Conservation (phyloP, 108 stramenopile species). For the Thalassiosira profunda region DNA sequence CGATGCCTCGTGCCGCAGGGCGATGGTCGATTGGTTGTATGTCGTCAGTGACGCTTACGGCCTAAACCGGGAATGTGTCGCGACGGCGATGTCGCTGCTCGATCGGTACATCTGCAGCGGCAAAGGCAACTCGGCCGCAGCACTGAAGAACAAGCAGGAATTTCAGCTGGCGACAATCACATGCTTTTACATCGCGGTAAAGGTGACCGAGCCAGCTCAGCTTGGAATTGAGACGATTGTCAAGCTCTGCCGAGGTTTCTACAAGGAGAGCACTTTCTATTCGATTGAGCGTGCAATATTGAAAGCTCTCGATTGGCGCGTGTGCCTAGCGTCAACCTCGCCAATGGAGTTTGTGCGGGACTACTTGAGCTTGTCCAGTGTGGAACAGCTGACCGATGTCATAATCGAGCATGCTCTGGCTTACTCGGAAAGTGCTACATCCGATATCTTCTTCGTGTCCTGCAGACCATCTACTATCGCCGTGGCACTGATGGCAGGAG, state of each 20-base stretch:
- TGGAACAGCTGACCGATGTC: too few relatives aligned
- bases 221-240: constrained; percentile 3
- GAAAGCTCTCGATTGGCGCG: constrained; percentile 6
- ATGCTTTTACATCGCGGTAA: constrained; percentile 37
- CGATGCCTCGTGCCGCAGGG: constrained; percentile 32
- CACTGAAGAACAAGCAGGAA: constrained; percentile 6
- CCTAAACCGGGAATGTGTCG: constrained; percentile 23
- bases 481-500: too few relatives aligned
- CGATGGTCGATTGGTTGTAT: constrained; percentile 40
- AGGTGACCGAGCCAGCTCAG: constrained; percentile 19
- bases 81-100: constrained; percentile 21
- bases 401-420: too few relatives aligned
- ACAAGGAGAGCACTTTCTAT: background rate
- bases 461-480: too few relatives aligned
- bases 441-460: too few relatives aligned
- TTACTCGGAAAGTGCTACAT: too few relatives aligned
- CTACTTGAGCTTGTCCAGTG: background rate
- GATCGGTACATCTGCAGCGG: constrained; percentile 33
- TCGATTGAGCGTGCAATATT: constrained; percentile 8
- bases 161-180: constrained; percentile 30
- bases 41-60: constrained; percentile 19
- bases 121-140: constrained; percentile 6
- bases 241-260: constrained; percentile 20
- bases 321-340: background rate
- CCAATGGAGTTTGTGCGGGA: constrained; percentile 28